Percentiles rank a stretch among this genome's conserved stretches.
Evolutionary conservation across 768 basidiomycete genomes (phyloP).

Genomic region (Lyophyllum decastes): DNA sequence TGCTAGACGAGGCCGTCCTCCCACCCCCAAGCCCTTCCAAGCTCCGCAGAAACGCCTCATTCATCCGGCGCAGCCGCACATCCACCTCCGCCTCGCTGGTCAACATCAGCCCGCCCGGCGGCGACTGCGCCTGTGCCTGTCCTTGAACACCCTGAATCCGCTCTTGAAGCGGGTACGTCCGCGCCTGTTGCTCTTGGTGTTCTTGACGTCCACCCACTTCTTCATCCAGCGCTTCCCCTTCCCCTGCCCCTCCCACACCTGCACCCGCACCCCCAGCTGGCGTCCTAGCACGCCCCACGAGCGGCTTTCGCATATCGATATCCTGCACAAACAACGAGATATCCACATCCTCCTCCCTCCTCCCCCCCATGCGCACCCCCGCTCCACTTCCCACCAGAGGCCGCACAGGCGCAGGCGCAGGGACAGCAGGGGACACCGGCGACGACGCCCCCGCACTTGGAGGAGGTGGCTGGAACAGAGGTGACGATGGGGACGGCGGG

Average conservation of each 20-base stretch:
- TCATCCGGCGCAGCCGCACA: constrained; percentile 63
- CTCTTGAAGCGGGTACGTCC: background rate
- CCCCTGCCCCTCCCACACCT: no score
- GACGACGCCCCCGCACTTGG: no score
- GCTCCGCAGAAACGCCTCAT: constrained; percentile 65
- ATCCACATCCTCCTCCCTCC: constrained; percentile 67
- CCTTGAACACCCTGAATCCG: background rate
- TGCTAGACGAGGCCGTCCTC: background rate
- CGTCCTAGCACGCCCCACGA: constrained; percentile 41
- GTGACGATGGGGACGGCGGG: no score
- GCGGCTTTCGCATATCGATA: constrained; percentile 69
- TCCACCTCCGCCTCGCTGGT: constrained; percentile 71
- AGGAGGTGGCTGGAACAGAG: no score
- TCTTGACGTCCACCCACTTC: no score
- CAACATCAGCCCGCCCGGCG: constrained; percentile 52
- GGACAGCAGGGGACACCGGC: constrained; percentile 29
- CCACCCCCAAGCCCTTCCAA: constrained; percentile 56
- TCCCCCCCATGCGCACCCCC: no score
- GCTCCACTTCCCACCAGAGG: background rate
- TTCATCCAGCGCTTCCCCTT: no score
- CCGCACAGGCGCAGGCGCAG: constrained; percentile 6
- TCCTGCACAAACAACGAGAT: constrained; percentile 79
- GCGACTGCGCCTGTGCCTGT: constrained; percentile 10
- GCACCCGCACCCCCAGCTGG: constrained; percentile 1
- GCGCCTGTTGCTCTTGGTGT: no score